These are phyloP conservation scores for Coemansia sp. DNA, from an alignment of 192 early-diverging fungal genomes.

Conservation along the genomic window DNA sequence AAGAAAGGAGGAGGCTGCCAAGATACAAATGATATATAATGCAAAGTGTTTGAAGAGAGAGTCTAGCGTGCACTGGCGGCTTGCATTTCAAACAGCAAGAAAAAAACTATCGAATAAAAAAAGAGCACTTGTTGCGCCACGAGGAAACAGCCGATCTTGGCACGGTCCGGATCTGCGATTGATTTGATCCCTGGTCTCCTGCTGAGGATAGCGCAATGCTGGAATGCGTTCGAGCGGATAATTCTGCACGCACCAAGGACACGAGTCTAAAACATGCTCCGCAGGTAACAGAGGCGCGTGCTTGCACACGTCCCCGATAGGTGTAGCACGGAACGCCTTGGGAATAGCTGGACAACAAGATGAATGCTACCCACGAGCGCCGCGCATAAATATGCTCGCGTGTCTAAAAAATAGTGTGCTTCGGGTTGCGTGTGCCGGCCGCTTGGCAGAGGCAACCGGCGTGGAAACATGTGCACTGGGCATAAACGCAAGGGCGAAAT, in stretches of 20 bases:
- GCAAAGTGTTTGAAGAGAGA: neutral
- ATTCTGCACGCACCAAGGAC: too few species aligned
- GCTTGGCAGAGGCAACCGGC: too few species aligned
- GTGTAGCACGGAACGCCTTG: too few species aligned
- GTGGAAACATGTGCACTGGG: neutral
- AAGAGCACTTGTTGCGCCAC: neutral
- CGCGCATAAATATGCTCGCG: slow-evolving; percentile 3
- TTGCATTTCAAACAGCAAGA: neutral
- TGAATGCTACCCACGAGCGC: slow-evolving; percentile 1
- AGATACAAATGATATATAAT: too few species aligned
- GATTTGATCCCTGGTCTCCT: neutral
- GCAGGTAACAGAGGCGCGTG: too few species aligned
- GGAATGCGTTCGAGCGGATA: too few species aligned
- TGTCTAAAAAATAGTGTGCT: slow-evolving; percentile 2
- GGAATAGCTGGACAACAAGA: too few species aligned
- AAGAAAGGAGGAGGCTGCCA: too few species aligned
- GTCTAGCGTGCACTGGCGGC: neutral
- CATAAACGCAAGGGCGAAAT: neutral
- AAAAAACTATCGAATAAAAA: neutral
- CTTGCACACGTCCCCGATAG: too few species aligned
- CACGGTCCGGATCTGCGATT: neutral
- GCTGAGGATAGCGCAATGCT: too few species aligned
- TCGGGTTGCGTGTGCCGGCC: too few species aligned
- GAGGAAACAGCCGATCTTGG: neutral
- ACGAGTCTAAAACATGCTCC: too few species aligned